phyloP scores from a whole-genome alignment of 768 basidiomycete genomes.

The Coprinellus micaceus region DNA sequence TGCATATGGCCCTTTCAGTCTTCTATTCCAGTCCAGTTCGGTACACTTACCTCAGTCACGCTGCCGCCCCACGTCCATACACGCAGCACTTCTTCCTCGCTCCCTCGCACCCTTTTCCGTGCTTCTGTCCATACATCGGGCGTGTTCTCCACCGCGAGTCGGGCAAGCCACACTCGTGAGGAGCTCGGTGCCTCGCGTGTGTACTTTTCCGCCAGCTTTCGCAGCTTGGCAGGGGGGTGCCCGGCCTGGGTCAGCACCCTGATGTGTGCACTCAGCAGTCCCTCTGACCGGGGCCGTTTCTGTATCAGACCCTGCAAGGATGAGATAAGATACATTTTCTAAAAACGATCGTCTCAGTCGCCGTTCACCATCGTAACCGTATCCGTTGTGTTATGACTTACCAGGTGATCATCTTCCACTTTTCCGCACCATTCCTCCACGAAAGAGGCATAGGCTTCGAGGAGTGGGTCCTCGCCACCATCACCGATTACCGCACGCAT shows the following conservation, averaged over 20 bases:
- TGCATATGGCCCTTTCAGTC: constrained; percentile 19
- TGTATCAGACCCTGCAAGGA: constrained; percentile 37
- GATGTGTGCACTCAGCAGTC: constrained; percentile 30
- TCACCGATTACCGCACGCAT: constrained; percentile 24
- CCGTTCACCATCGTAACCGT: constrained; percentile 43
- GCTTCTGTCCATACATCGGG: constrained; percentile 42
- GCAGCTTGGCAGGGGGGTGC: constrained; percentile 29
- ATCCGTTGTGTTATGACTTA: constrained; percentile 32
- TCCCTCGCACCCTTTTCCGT: constrained; percentile 30
- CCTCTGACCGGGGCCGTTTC: constrained; percentile 21
- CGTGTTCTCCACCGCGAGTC: constrained; percentile 42
- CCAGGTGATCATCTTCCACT: constrained; percentile 46
- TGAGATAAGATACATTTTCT: constrained; percentile 55
- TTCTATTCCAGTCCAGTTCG: neutral
- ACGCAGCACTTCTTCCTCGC: constrained; percentile 28
- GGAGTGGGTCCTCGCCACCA: constrained; percentile 22
- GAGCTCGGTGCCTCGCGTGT: constrained; percentile 33
- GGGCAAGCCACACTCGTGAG: constrained; percentile 49
- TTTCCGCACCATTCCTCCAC: constrained; percentile 51
- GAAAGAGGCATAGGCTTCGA: constrained; percentile 43
- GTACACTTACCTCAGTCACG: no score
- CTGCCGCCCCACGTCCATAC: constrained; percentile 56
- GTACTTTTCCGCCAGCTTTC: constrained; percentile 45
- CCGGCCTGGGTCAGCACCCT: constrained; percentile 21
- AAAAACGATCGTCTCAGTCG: constrained; percentile 29